Percentiles rank a stretch among this genome's conserved stretches.
Conservation (phyloP, 371 early-diverging fungal genomes). For the Lichtheimia ramosa region DNA sequence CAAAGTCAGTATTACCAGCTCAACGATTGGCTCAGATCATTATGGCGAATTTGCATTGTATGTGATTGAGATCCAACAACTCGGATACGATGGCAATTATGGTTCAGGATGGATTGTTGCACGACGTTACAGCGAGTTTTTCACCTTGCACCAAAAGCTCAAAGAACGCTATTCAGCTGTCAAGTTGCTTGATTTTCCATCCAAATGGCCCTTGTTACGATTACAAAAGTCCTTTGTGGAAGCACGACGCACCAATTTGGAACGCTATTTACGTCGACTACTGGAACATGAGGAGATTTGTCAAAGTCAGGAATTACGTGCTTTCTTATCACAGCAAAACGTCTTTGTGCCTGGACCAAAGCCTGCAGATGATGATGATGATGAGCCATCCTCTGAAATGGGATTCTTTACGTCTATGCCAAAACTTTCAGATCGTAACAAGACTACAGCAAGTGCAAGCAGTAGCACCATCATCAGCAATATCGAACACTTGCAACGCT, state of each 20-base stretch:
- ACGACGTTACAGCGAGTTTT: slow-evolving; percentile 82
- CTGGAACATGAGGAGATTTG: slow-evolving; percentile 56
- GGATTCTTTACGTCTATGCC: slow-evolving; percentile 20
- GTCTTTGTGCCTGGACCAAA: slow-evolving; percentile 45
- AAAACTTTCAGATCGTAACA: neutral
- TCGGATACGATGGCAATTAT: slow-evolving; percentile 50
- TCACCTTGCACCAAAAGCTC: slow-evolving; percentile 71
- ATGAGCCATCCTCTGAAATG: slow-evolving; percentile 12
- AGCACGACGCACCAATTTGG: slow-evolving; percentile 64
- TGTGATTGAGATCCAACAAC: slow-evolving; percentile 76
- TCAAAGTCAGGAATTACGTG: slow-evolving; percentile 53
- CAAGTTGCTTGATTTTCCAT: slow-evolving; percentile 71
- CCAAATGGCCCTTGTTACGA: slow-evolving; percentile 65
- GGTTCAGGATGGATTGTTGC: slow-evolving; percentile 79
- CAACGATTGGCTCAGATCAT: slow-evolving; percentile 54
- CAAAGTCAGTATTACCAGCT: slow-evolving; percentile 58
- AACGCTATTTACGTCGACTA: slow-evolving; percentile 70
- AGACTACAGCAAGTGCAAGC: neutral
- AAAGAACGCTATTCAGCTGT: slow-evolving; percentile 57
- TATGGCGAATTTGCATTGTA: slow-evolving; percentile 74
- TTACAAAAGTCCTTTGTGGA: slow-evolving; percentile 70
- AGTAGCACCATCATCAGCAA: neutral
- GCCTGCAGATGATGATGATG: slow-evolving; percentile 5
- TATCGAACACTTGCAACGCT: slow-evolving; percentile 14
- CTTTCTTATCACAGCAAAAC: slow-evolving; percentile 69